Evolutionary conservation across 1,139 yeast genomes (phyloP), one percentile per base, ranked within the genome.

Genomic region (Scheffersomyces segobiensis): DNA sequence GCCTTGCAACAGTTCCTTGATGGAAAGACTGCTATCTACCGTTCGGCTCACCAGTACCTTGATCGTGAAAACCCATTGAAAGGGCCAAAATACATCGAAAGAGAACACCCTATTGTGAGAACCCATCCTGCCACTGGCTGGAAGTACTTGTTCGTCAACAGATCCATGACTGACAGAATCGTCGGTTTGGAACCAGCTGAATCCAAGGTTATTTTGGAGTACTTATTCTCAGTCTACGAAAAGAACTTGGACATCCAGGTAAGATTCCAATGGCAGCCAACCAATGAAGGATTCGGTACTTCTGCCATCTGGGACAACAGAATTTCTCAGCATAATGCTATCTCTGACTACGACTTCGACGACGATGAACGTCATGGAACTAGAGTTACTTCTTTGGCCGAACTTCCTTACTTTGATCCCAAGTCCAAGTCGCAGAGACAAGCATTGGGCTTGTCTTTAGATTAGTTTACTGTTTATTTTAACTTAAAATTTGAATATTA

Each of bases 251-350:
- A 67, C 55, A 67, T 66, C 54, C 67, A 64, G 53, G 67, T 64
- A 47, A 57, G 59, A 57, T 67, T 65, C 63, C 62, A 62, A 55
- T 67, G 71, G 71, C 66, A 63, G 54, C 64, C 66, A 47, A 61
- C 69, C 53, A 60, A 67, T 59, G 63, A 60, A 6, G 69, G 68
- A 2, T 62, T 59, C 50, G 71, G 71, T 17, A 66, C 70, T 6
- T 66, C 70, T 42, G 71, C 70, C 24, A 63, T 67, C 56, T 67
- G 71, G 71, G 71, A 67, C 55, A 67, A 67, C 67, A 62, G 71
- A 57, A 56, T 67, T 54, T 66, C 70, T 47, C 67, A 67, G 53
- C 71, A 67, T 56, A 64, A 63, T 55, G 71, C 71, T 12, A 66
- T 65, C 32, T 56, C 57, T 59, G 67, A 65, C 60, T 63, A 63